These are phyloP conservation scores for Hyaloperonospora brassicae DNA, from an alignment of 352 stramenopile genomes.

Conservation along the genomic window DNA sequence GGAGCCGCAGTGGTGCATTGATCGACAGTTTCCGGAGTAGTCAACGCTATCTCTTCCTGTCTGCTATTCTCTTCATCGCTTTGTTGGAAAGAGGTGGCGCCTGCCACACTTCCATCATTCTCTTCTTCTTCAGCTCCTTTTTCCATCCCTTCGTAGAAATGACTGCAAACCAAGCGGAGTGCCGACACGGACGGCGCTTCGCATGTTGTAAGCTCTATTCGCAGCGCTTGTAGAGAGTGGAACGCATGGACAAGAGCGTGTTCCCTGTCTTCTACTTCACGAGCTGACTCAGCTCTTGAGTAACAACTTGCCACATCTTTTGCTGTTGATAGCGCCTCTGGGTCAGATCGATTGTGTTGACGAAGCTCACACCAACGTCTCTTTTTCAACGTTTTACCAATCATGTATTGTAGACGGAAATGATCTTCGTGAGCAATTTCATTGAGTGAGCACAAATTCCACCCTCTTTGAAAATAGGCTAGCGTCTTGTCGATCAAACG, in stretches of 20 bases:
- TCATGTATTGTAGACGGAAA: slow-evolving; percentile 69
- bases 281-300: slow-evolving; percentile 42
- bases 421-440: slow-evolving; percentile 40
- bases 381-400: slow-evolving; percentile 69
- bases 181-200: slow-evolving; percentile 20
- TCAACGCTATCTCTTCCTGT: slow-evolving; percentile 3
- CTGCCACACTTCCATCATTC: slow-evolving; percentile 4
- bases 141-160: slow-evolving; percentile 51
- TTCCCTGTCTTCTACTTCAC: slow-evolving; percentile 54
- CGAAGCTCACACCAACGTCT: slow-evolving; percentile 27
- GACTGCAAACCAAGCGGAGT: slow-evolving; percentile 35
- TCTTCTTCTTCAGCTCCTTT: slow-evolving; percentile 26
- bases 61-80: slow-evolving; percentile 3
- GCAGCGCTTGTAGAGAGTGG: slow-evolving; percentile 60
- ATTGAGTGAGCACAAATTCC: slow-evolving; percentile 27
- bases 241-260: slow-evolving; percentile 72
- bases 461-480: slow-evolving; percentile 33
- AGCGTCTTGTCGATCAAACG: slow-evolving; percentile 27
- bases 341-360: slow-evolving; percentile 3
- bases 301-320: slow-evolving; percentile 45
- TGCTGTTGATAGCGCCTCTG: slow-evolving; percentile 16
- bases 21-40: background rate
- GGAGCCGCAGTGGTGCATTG: background rate
- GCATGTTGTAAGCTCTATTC: slow-evolving; percentile 40
- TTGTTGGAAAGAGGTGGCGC: background rate